A percentile compares a stretch with the other conserved stretches of the same genome.
Conservation (phyloP, 2,329 filamentous ascomycete species). For the Colletotrichum agaves region DNA sequence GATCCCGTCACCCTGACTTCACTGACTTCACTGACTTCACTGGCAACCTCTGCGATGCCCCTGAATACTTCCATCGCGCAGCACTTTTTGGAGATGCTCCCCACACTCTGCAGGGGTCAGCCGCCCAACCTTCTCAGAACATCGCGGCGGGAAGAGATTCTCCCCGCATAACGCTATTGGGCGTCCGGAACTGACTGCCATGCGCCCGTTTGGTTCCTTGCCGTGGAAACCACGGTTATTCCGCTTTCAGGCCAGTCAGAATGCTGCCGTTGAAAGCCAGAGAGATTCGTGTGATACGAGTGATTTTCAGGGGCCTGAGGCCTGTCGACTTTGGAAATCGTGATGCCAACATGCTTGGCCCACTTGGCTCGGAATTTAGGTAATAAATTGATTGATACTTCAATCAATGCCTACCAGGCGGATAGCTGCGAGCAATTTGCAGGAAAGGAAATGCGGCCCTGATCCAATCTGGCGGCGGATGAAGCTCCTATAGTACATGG, state of each 20-base stretch:
- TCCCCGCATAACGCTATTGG: slow-evolving; percentile 30
- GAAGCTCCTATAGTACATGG: slow-evolving; percentile 23
- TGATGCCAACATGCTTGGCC: slow-evolving; percentile 15
- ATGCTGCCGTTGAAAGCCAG: not conserved
- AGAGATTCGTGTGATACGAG: slow-evolving; percentile 43
- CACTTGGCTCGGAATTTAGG: slow-evolving; percentile 21
- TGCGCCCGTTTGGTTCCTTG: slow-evolving; percentile 22
- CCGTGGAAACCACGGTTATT: slow-evolving; percentile 11
- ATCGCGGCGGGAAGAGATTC: slow-evolving; percentile 26
- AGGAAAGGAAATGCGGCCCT: not conserved
- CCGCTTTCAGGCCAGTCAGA: not conserved
- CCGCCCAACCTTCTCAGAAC: slow-evolving; percentile 20
- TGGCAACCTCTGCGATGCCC: not conserved
- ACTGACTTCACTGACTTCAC: not conserved
- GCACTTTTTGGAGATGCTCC: slow-evolving; percentile 1
- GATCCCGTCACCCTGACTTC: slow-evolving; percentile 26
- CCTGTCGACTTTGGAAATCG: slow-evolving; percentile 51
- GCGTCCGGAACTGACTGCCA: slow-evolving; percentile 29
- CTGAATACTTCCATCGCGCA: not conserved
- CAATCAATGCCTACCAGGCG: slow-evolving; percentile 24
- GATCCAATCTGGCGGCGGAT: slow-evolving; percentile 33
- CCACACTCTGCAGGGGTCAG: slow-evolving; percentile 28
- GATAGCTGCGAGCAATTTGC: slow-evolving; percentile 13
- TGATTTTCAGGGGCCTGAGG: not conserved
- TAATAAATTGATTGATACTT: slow-evolving; percentile 30